phyloP scores from a whole-genome alignment of 208 protist species.

The Wallacemonas sp. region DNA sequence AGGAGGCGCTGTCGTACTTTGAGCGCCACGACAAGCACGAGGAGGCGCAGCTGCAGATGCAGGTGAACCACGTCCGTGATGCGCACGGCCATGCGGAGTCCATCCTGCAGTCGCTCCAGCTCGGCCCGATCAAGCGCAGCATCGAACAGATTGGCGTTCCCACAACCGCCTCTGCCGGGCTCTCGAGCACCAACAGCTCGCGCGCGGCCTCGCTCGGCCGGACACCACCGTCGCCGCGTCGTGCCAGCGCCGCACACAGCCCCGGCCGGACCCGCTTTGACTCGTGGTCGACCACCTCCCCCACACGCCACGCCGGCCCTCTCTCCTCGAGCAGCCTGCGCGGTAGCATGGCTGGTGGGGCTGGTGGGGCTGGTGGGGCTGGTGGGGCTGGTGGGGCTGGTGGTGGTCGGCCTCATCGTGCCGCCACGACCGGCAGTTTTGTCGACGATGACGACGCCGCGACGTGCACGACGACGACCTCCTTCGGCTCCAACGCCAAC shows the following conservation, averaged over 20 bases:
- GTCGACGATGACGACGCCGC: not conserved
- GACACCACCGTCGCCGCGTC: not conserved
- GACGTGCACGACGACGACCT: not conserved
- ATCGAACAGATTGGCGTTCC: constrained; percentile 14
- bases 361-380: too few relatives aligned
- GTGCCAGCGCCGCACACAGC: not conserved
- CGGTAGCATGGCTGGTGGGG: too few relatives aligned
- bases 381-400: too few relatives aligned
- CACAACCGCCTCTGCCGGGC: not conserved
- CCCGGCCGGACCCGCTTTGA: constrained; percentile 4
- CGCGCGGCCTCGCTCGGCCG: not conserved
- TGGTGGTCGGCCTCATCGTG: not conserved
- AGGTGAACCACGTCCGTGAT: constrained; percentile 15
- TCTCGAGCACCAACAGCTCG: constrained; percentile 1
- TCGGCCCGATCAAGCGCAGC: not conserved
- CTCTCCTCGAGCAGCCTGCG: too few relatives aligned
- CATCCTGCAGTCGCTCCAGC: constrained; percentile 1
- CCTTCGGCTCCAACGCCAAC: not conserved
- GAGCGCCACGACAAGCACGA: constrained; percentile 19
- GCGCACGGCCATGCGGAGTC: constrained; percentile 8
- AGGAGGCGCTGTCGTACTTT: constrained; percentile 26
- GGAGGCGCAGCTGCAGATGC: constrained; percentile 19
- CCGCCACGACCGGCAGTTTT: not conserved
- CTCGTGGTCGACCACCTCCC: constrained; percentile 12
- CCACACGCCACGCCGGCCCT: not conserved